Conservation (phyloP, 192 early-diverging fungal species). For the Entophlyctis luteolus region DNA sequence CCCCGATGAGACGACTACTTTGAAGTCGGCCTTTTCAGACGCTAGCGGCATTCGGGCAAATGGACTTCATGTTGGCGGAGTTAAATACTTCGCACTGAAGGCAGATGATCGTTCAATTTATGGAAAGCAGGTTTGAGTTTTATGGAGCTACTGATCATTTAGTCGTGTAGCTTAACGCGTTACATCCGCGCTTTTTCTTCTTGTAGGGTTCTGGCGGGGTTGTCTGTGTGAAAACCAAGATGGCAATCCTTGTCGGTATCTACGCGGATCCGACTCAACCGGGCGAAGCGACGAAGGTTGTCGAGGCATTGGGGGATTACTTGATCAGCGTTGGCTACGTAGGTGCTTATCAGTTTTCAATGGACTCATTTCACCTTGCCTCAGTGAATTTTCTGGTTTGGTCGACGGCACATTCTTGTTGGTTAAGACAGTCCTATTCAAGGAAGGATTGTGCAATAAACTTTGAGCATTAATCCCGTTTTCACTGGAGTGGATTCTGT, state of each 20-base stretch:
- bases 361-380: no score
- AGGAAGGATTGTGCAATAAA: no score
- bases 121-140: conserved; percentile 65
- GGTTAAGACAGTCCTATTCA: no score
- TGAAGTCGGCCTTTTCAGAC: conserved; percentile 65
- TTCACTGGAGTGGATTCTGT: no score
- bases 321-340: conserved; percentile 65
- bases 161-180: not conserved
- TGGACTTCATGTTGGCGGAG: conserved; percentile 64
- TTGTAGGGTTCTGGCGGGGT: conserved; percentile 66
- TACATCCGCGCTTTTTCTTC: not conserved
- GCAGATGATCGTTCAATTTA: conserved; percentile 68
- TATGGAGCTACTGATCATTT: not conserved
- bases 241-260: conserved; percentile 71
- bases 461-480: no score
- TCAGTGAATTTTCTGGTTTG: no score
- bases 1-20: conserved; percentile 49
- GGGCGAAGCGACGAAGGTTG: conserved; percentile 68
- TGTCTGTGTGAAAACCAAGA: conserved; percentile 70
- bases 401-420: no score
- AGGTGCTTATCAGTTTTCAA: conserved; percentile 17
- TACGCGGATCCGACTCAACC: conserved; percentile 63
- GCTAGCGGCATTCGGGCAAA: conserved; percentile 49
- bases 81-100: conserved; percentile 71
- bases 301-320: conserved; percentile 75